phyloP scores from a whole-genome alignment of 2,329 filamentous ascomycete species.

The Fusarium virguliforme region DNA sequence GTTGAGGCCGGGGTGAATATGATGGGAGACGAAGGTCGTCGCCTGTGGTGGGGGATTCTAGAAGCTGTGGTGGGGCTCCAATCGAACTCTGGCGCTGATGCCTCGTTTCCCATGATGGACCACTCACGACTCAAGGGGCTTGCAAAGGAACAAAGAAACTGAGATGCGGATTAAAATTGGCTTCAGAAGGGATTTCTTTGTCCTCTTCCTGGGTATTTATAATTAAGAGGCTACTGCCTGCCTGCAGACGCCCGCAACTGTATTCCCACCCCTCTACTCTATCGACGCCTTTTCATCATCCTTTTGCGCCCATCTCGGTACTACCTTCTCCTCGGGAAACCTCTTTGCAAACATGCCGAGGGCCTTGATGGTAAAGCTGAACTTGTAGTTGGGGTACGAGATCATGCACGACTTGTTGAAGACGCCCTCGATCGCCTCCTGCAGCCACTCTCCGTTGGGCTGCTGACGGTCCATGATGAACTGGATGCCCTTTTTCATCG shows the following conservation, averaged over 20 bases:
- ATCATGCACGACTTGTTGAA: slow-evolving; percentile 99
- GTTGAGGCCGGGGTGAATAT: too few relatives aligned
- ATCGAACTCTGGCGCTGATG: not conserved
- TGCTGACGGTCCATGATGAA: slow-evolving; percentile 90
- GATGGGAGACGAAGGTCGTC: not conserved
- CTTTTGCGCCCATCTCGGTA: slow-evolving; percentile 35
- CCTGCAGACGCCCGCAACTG: not conserved
- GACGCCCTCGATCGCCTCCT: slow-evolving; percentile 96
- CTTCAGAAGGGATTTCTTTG: too few relatives aligned
- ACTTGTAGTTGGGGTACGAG: slow-evolving; percentile 99
- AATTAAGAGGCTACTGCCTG: not conserved
- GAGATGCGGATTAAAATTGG: too few relatives aligned
- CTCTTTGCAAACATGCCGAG: slow-evolving; percentile 87
- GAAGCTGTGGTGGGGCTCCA: slow-evolving; percentile 54
- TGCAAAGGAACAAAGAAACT: too few relatives aligned
- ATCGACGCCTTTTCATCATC: slow-evolving; percentile 16
- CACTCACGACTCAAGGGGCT: too few relatives aligned
- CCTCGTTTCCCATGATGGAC: too few relatives aligned
- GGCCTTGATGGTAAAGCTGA: slow-evolving; percentile 94
- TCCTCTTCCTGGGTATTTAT: not conserved
- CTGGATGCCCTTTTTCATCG: slow-evolving; percentile 80
- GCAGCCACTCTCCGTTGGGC: slow-evolving; percentile 91
- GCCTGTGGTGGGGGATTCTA: slow-evolving; percentile 49
- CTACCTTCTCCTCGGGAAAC: slow-evolving; percentile 76
- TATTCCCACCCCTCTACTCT: not conserved